Evolutionary conservation across 2,329 filamentous ascomycete species (phyloP).

Genomic region (Fusarium miscanthi): DNA sequence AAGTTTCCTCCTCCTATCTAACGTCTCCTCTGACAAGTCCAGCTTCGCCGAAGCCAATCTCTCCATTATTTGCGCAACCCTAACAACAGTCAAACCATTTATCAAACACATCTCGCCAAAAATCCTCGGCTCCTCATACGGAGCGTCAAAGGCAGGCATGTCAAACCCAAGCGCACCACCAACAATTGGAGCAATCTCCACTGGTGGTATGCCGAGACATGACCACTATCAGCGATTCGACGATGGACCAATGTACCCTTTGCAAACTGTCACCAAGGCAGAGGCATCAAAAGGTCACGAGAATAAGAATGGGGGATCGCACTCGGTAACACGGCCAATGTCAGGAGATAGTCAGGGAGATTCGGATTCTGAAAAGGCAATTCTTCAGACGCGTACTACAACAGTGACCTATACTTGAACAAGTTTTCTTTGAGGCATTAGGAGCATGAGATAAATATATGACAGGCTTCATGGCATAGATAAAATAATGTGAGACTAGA

Average conservation of each 20-base stretch:
- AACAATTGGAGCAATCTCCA: constrained; percentile 13
- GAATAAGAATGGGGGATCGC: background rate
- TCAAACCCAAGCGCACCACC: constrained; percentile 21
- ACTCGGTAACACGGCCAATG: background rate
- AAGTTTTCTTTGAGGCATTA: fast-evolving
- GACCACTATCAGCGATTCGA: constrained; percentile 14
- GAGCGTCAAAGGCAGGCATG: constrained; percentile 1
- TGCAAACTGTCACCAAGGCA: constrained; percentile 6
- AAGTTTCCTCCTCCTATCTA: background rate
- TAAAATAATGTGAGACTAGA: background rate
- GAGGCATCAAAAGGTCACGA: background rate
- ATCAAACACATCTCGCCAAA: constrained; percentile 25
- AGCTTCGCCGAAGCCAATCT: constrained; percentile 33
- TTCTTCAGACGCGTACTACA: constrained; percentile 16
- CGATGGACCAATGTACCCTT: constrained; percentile 12
- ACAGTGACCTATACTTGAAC: constrained; percentile 5
- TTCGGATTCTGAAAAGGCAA: constrained; percentile 20
- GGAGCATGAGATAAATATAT: background rate
- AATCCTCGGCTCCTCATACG: constrained; percentile 9
- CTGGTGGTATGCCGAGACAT: background rate
- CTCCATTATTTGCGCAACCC: constrained; percentile 26
- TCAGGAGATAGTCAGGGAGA: constrained; percentile 11
- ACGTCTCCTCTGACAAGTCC: background rate
- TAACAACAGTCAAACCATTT: constrained; percentile 28
- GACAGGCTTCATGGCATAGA: background rate